These are phyloP conservation scores for Corniculantispora saksenae DNA, from an alignment of 2,329 filamentous ascomycete species.

Conservation along the genomic window DNA sequence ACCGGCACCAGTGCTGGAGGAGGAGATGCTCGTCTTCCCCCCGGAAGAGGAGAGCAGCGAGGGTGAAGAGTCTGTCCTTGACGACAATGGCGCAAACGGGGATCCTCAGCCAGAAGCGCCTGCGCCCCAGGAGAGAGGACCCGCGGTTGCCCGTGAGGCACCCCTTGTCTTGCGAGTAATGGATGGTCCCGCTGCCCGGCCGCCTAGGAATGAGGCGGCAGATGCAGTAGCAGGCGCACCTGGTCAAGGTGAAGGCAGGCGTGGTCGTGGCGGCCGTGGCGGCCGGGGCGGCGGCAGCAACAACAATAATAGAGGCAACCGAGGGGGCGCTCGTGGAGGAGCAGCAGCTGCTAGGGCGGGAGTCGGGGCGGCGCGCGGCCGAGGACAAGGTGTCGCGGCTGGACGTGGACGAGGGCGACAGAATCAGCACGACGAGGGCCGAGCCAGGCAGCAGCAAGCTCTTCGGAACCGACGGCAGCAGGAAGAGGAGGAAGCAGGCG, in stretches of 20 bases:
- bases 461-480: slow-evolving; percentile 19
- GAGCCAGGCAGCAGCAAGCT: slow-evolving; percentile 22
- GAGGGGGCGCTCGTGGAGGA: slow-evolving; percentile 12
- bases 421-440: slow-evolving; percentile 2
- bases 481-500: neutral
- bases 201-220: slow-evolving; percentile 1
- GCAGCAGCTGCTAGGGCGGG: slow-evolving; percentile 4
- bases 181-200: slow-evolving; percentile 35
- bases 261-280: slow-evolving; percentile 32
- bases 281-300: slow-evolving; percentile 18
- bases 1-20: slow-evolving; percentile 18
- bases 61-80: slow-evolving; percentile 26
- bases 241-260: slow-evolving; percentile 28
- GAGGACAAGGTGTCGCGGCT: neutral
- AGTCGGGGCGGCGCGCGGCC: neutral
- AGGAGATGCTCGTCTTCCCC: slow-evolving; percentile 26
- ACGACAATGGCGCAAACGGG: slow-evolving; percentile 3
- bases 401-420: neutral
- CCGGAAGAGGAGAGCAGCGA: slow-evolving; percentile 35
- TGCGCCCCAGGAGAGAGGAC: slow-evolving; percentile 17
- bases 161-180: slow-evolving; percentile 58
- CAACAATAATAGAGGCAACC: slow-evolving; percentile 22
- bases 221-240: slow-evolving; percentile 26
- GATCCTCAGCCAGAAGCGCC: neutral
- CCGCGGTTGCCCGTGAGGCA: slow-evolving; percentile 54